phyloP scores from a whole-genome alignment of 2,329 filamentous ascomycete species.

The Aspergillus thermomutatus region DNA sequence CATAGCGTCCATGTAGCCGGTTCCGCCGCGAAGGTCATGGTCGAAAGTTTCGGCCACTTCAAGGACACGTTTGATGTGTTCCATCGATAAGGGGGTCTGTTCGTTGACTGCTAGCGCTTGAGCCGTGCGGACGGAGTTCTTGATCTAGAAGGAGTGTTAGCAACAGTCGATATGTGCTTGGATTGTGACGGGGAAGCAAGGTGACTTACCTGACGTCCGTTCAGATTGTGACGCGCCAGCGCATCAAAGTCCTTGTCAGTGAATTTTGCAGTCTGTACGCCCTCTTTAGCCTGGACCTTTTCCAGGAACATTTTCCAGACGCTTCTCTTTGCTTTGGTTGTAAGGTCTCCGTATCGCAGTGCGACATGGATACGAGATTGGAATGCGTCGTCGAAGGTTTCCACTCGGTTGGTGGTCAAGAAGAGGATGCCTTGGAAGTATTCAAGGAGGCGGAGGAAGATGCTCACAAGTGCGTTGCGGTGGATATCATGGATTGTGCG shows the following conservation, averaged over 20 bases:
- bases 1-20: constrained; percentile 80
- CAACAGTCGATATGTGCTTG: background rate
- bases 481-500: constrained; percentile 79
- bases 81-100: constrained; percentile 67
- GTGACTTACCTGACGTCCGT: constrained; percentile 59
- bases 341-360: constrained; percentile 73
- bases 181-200: background rate
- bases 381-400: constrained; percentile 88
- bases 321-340: constrained; percentile 66
- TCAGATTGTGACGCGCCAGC: constrained; percentile 66
- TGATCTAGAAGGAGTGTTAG: constrained; percentile 60
- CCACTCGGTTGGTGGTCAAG: constrained; percentile 80
- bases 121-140: constrained; percentile 80
- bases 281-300: constrained; percentile 64
- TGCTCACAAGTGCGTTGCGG: constrained; percentile 79
- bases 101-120: constrained; percentile 80
- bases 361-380: constrained; percentile 84
- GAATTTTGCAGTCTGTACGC: constrained; percentile 46
- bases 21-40: constrained; percentile 74
- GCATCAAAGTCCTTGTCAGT: constrained; percentile 63
- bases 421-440: constrained; percentile 92
- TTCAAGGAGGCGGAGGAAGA: constrained; percentile 81
- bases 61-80: constrained; percentile 76
- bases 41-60: constrained; percentile 81
- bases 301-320: constrained; percentile 85